Conservation (phyloP, 2,329 filamentous ascomycete species). For the Sclerotinia nivalis region DNA sequence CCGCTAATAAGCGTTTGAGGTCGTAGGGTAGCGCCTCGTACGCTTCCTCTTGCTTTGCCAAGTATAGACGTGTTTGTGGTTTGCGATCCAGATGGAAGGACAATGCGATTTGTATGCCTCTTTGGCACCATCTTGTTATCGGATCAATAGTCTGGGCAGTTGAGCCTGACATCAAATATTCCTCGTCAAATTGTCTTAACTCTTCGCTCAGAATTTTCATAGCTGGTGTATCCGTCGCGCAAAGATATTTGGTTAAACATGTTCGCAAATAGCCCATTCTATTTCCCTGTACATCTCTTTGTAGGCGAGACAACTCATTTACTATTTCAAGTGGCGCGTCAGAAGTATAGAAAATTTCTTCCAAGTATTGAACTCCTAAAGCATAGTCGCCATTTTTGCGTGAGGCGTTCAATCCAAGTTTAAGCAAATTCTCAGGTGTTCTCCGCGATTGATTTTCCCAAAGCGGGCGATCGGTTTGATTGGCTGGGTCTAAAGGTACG, state of each 20-base stretch:
- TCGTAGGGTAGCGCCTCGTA: neutral
- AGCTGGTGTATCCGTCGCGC: neutral
- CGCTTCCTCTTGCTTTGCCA: neutral
- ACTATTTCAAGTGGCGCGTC: neutral
- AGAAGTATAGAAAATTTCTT: neutral
- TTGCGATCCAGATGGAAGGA: neutral
- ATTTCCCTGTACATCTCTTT: neutral
- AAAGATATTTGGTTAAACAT: neutral
- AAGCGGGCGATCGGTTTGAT: fast-evolving
- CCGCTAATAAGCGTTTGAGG: neutral
- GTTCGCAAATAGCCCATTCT: neutral
- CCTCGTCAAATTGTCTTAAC: neutral
- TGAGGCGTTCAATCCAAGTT: neutral
- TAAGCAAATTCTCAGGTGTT: neutral
- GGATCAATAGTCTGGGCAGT: neutral
- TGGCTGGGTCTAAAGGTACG: neutral
- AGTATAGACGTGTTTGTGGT: neutral
- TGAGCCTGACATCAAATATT: fast-evolving
- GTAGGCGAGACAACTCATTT: neutral
- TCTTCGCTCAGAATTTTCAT: neutral
- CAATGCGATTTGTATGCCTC: neutral
- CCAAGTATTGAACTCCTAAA: neutral
- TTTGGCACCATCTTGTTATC: neutral
- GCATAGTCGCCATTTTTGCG: neutral
- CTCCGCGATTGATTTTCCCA: neutral